Percentiles rank a stretch among this genome's conserved stretches.
Evolutionary conservation across 495 filamentous ascomycete species (phyloP).

Genomic region (Cetradonia linearis): DNA sequence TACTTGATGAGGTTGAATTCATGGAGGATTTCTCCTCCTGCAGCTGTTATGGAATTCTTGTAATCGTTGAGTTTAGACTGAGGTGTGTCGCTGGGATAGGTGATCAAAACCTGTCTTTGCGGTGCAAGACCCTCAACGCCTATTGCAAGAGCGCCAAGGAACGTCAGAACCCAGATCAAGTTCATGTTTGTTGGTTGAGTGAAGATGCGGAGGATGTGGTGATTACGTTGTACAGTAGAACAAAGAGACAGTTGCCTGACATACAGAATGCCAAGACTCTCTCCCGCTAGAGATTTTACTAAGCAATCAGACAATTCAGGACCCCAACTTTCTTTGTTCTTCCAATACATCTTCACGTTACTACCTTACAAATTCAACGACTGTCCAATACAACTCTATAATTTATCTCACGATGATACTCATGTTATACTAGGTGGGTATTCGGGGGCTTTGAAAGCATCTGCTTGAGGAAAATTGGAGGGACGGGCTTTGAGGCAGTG

Average conservation of each 20-base stretch:
- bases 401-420: neutral
- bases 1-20: slow-evolving; percentile 51
- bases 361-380: neutral
- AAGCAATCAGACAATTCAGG: neutral
- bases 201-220: neutral
- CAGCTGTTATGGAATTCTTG: slow-evolving; percentile 56
- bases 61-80: slow-evolving; percentile 55
- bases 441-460: slow-evolving; percentile 2
- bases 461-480: slow-evolving; percentile 7
- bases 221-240: neutral
- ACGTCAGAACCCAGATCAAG: slow-evolving; percentile 36
- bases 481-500: slow-evolving; percentile 11
- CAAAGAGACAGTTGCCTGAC: slow-evolving; percentile 2
- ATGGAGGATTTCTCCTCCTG: slow-evolving; percentile 40
- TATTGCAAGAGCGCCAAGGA: slow-evolving; percentile 46
- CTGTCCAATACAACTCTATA: neutral
- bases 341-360: slow-evolving; percentile 1
- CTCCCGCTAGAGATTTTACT: neutral
- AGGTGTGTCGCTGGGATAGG: slow-evolving; percentile 64
- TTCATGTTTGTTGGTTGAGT: slow-evolving; percentile 44
- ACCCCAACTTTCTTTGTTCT: neutral
- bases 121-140: slow-evolving; percentile 43
- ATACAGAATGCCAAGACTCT: neutral
- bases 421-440: slow-evolving; percentile 7
- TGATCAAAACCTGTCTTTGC: slow-evolving; percentile 67